These are phyloP conservation scores for Trametes versicolor DNA, from an alignment of 1,284 basidiomycete genomes.

Conservation along the genomic window DNA sequence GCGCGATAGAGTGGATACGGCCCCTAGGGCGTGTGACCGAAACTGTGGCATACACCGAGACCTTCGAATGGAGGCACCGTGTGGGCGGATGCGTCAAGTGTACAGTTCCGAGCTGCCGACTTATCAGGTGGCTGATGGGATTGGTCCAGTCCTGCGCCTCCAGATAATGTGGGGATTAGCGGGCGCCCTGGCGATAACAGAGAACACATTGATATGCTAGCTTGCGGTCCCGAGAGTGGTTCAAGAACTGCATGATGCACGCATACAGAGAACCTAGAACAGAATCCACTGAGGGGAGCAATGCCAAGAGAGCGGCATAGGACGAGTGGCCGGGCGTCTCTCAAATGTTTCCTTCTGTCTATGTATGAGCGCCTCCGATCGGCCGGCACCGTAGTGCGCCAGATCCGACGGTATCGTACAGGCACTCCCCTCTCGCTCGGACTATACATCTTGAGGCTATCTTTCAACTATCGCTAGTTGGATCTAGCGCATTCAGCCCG, in stretches of 20 bases:
- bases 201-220: not conserved
- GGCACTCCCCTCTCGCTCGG: too few species aligned
- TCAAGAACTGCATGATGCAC: not conserved
- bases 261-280: too few species aligned
- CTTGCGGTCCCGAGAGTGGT: too few species aligned
- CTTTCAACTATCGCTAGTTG: too few species aligned
- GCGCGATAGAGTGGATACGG: slow-evolving; percentile 12
- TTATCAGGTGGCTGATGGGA: slow-evolving; percentile 32
- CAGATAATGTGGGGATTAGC: slow-evolving; percentile 3
- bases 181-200: slow-evolving; percentile 8
- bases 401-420: too few species aligned
- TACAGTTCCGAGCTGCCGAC: slow-evolving; percentile 14
- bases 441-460: too few species aligned
- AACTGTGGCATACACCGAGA: slow-evolving; percentile 1
- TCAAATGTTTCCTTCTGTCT: too few species aligned
- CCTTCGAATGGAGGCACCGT: slow-evolving; percentile 7
- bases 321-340: slow-evolving; percentile 1
- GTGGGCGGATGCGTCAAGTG: slow-evolving; percentile 19
- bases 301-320: not conserved
- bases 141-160: slow-evolving; percentile 8
- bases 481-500: too few species aligned
- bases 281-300: too few species aligned
- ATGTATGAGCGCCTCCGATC: too few species aligned
- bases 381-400: too few species aligned
- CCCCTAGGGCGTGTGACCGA: slow-evolving; percentile 19